Base-by-base conservation (phyloP, 305 asterid species). In the Salvia sclarea region DNA sequence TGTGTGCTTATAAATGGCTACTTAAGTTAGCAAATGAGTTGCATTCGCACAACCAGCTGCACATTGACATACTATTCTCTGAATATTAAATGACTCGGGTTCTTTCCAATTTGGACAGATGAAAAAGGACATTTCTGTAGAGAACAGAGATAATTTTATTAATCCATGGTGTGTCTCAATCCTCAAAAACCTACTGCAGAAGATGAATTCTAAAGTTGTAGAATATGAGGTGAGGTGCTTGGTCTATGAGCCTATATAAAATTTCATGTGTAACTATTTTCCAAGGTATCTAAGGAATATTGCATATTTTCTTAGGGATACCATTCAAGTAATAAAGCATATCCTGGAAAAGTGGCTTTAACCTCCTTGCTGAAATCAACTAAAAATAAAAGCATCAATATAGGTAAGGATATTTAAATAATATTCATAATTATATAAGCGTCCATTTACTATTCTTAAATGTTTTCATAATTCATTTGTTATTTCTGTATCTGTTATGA, bases 341-440 rank as follows among this genome's bases (percentile, higher is more conserved):
- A 94, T 79, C 86, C 90, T 2, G 97, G 97, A 81, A 89, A 89
- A 77, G 84, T 88, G 74, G 72, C 88, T n/a, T 76, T 94, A 69
- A 81, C 89, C 70, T 41, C 89, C 58, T 67, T 91, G 80, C 85
- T 82, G 81, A 94, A 91, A 84, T 84, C 90, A 71, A 83, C 89
- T 21, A 83, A 83, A 78, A 87, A 87, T 70, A 89, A 91, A 82
- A 79, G 71, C 56, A 80, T 94, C 69, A 92, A 82, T 61, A 82
- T 94, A 71, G 99, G 99, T 94, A 82, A 76, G 17, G 16, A 38
- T 50, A 30, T 66, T 53, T 28, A 20, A 22, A 11, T 6, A 40
- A 13, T 47, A 35, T 68, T 64, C 70, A 45, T 6, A 22, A 60
- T n/a, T 30, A 10, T 45, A 40, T 18, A 41, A 63, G 57, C 63